Evolutionary conservation across 2,329 filamentous ascomycete genomes (phyloP).

Genomic region (Xylaria sp.): DNA sequence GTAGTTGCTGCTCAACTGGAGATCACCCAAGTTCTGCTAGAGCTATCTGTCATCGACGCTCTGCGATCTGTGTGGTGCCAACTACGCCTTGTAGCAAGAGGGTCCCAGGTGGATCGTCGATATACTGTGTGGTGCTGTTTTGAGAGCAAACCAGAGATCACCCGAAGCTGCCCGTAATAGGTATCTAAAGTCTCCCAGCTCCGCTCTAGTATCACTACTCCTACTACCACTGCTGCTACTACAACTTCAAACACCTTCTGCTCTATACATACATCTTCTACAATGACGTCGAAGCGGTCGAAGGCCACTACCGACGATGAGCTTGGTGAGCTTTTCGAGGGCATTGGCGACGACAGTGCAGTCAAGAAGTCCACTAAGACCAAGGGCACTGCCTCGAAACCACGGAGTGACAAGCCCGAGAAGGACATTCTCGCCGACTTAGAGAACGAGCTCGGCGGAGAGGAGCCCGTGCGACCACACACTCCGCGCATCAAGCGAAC

Average conservation of each 20-base stretch:
- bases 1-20: background rate
- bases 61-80: background rate
- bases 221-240: background rate
- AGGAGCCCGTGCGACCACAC: conserved; percentile 76
- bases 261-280: conserved; percentile 29
- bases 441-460: conserved; percentile 74
- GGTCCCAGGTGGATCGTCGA: background rate
- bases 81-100: background rate
- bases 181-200: background rate
- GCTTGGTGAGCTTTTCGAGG: conserved; percentile 69
- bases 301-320: conserved; percentile 67
- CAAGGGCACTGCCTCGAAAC: conserved; percentile 56
- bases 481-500: conserved; percentile 73
- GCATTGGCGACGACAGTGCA: conserved; percentile 60
- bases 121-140: background rate
- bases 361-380: conserved; percentile 58
- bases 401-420: conserved; percentile 50
- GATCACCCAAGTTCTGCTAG: background rate
- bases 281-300: conserved; percentile 66
- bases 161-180: background rate
- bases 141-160: background rate
- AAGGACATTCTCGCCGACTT: conserved; percentile 88
- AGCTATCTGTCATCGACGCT: background rate
- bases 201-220: background rate
- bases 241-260: background rate